Conservation (phyloP, 1,284 basidiomycete genomes). For the Wolfiporia cocos region DNA sequence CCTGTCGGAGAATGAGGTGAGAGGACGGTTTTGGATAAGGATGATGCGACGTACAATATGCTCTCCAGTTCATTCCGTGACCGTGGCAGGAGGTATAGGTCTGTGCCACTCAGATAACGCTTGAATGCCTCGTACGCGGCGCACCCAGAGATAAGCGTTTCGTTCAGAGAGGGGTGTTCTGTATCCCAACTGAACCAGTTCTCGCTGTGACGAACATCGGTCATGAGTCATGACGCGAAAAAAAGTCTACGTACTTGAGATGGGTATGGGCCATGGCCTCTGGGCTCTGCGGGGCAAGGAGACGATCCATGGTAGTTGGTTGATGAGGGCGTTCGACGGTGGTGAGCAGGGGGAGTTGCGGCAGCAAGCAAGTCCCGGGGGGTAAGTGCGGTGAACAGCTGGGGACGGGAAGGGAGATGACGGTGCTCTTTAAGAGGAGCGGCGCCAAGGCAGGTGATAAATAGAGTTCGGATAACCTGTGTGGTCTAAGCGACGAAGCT, state of each 20-base stretch:
- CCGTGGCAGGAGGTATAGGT: slow-evolving; percentile 65
- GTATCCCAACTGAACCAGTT: slow-evolving; percentile 63
- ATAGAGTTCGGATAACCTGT: slow-evolving; percentile 5
- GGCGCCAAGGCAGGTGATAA: slow-evolving; percentile 5
- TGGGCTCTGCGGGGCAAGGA: slow-evolving; percentile 64
- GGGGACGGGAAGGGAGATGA: slow-evolving; percentile 3
- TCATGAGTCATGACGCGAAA: slow-evolving; percentile 7
- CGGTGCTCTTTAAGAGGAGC: slow-evolving; percentile 10
- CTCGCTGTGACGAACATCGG: slow-evolving; percentile 38
- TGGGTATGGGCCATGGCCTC: slow-evolving; percentile 68
- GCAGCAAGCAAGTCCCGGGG: slow-evolving; percentile 2
- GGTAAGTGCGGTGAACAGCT: slow-evolving; percentile 1
- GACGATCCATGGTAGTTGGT: slow-evolving; percentile 50
- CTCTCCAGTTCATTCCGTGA: slow-evolving; percentile 61
- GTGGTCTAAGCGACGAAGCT: neutral
- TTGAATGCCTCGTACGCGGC: slow-evolving; percentile 37
- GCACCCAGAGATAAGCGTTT: slow-evolving; percentile 65
- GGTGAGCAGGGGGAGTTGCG: neutral
- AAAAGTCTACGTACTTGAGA: slow-evolving; percentile 46
- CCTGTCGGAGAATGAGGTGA: slow-evolving; percentile 29
- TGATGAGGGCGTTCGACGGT: neutral
- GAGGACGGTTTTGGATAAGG: slow-evolving; percentile 1
- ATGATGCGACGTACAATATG: slow-evolving; percentile 48
- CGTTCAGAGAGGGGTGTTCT: slow-evolving; percentile 61
- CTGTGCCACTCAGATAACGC: slow-evolving; percentile 36